These are phyloP conservation scores for Akebia trifoliata DNA, from an alignment of 164 flowering plant genomes.

Conservation along the genomic window DNA sequence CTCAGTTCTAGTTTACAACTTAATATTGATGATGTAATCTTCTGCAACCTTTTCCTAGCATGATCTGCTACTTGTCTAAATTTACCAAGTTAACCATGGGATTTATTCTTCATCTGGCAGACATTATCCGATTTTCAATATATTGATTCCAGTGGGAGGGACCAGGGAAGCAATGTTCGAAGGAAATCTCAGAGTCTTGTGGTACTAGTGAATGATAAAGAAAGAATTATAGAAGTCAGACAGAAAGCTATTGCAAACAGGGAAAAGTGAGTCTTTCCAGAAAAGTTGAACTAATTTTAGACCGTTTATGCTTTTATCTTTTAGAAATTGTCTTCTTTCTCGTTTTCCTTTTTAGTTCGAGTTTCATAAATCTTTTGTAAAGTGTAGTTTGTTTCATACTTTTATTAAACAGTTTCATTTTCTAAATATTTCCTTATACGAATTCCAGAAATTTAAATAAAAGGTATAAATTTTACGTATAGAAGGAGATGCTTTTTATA, in stretches of 20 bases:
- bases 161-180: slow-evolving; percentile 92
- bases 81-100: not conserved
- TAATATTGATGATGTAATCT: not conserved
- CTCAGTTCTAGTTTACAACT: slow-evolving; percentile 5
- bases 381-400: not conserved
- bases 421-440: too few relatives aligned
- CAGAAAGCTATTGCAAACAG: slow-evolving; percentile 82
- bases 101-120: slow-evolving; percentile 33
- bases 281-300: not conserved
- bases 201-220: slow-evolving; percentile 83
- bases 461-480: too few relatives aligned
- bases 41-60: not conserved
- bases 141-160: slow-evolving; percentile 92
- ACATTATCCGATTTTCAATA: slow-evolving; percentile 89
- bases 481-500: too few relatives aligned
- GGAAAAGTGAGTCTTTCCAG: slow-evolving; percentile 70
- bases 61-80: not conserved
- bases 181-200: slow-evolving; percentile 95
- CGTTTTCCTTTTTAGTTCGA: not conserved
- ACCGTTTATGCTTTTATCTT: not conserved
- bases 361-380: not conserved
- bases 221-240: slow-evolving; percentile 76
- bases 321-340: too few relatives aligned
- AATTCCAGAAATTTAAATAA: too few relatives aligned
- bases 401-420: too few relatives aligned